Conservation (phyloP, 192 early-diverging fungal genomes). For the Coemansia sp. region DNA sequence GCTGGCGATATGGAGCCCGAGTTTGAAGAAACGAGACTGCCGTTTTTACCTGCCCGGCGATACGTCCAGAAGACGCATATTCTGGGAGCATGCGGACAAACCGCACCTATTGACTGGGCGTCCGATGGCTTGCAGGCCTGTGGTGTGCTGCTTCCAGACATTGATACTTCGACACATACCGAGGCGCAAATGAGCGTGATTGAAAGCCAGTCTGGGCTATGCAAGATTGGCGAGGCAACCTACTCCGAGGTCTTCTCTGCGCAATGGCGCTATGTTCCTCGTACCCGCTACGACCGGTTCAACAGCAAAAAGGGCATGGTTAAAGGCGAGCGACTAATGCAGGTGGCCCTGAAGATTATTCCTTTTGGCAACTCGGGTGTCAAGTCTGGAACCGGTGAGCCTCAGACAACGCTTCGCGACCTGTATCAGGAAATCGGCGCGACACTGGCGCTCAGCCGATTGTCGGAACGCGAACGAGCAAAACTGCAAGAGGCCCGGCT, state of each 20-base stretch:
- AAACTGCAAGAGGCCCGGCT: slow-evolving; percentile 39
- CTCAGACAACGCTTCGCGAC: slow-evolving; percentile 56
- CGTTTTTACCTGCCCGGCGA: slow-evolving; percentile 50
- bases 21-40: slow-evolving; percentile 46
- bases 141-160: slow-evolving; percentile 37
- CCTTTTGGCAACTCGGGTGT: slow-evolving; percentile 64
- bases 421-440: slow-evolving; percentile 66
- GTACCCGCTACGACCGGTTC: slow-evolving; percentile 50
- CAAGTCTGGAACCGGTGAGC: slow-evolving; percentile 50
- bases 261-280: slow-evolving; percentile 47
- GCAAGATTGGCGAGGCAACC: slow-evolving; percentile 84
- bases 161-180: slow-evolving; percentile 16
- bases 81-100: slow-evolving; percentile 50
- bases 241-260: slow-evolving; percentile 79
- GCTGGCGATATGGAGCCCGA: slow-evolving; percentile 33
- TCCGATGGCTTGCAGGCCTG: slow-evolving; percentile 42
- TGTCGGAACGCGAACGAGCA: slow-evolving; percentile 50
- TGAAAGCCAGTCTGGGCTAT: slow-evolving; percentile 41
- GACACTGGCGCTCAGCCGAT: slow-evolving; percentile 55
- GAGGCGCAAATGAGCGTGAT: slow-evolving; percentile 42
- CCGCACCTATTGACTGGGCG: slow-evolving; percentile 52
- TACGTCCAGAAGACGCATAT: slow-evolving; percentile 51
- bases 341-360: slow-evolving; percentile 77
- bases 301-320: slow-evolving; percentile 39
- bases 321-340: slow-evolving; percentile 55